Percentiles rank a stretch among this genome's conserved stretches.
These are phyloP conservation scores for Botryotinia globosa DNA, from an alignment of 2,329 filamentous ascomycete genomes.

Conservation along the genomic window DNA sequence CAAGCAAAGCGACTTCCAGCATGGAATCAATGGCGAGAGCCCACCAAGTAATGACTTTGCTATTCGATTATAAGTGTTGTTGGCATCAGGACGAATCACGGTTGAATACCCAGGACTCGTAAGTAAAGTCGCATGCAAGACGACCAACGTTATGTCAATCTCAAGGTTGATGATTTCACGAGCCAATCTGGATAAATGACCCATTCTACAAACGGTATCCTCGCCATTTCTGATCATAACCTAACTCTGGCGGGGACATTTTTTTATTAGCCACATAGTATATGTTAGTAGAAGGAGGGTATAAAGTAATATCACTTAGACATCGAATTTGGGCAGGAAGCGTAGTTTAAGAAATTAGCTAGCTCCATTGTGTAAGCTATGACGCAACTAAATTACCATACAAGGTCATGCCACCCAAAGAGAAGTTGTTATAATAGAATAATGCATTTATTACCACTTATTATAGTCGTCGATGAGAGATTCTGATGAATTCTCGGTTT, in stretches of 20 bases:
- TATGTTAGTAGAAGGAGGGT: no score
- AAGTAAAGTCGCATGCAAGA: no score
- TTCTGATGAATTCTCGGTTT: neutral
- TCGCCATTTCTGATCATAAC: no score
- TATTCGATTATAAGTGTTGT: neutral
- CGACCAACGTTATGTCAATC: no score
- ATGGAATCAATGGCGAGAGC: neutral
- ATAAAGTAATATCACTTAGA: no score
- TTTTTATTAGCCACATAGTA: no score
- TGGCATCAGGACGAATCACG: no score
- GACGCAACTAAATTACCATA: neutral
- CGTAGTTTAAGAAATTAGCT: neutral
- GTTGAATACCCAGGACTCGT: no score
- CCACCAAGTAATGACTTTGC: neutral
- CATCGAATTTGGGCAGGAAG: neutral
- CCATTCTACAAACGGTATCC: no score
- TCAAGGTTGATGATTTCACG: no score
- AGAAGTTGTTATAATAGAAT: neutral
- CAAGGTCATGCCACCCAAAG: neutral
- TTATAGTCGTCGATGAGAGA: neutral
- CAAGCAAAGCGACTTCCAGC: neutral
- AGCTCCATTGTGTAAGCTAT: neutral
- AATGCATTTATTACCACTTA: neutral
- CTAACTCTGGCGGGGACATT: no score
- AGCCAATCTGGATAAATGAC: no score